phyloP scores from a whole-genome alignment of 352 stramenopile species.

The Phytophthora niederhauseri region DNA sequence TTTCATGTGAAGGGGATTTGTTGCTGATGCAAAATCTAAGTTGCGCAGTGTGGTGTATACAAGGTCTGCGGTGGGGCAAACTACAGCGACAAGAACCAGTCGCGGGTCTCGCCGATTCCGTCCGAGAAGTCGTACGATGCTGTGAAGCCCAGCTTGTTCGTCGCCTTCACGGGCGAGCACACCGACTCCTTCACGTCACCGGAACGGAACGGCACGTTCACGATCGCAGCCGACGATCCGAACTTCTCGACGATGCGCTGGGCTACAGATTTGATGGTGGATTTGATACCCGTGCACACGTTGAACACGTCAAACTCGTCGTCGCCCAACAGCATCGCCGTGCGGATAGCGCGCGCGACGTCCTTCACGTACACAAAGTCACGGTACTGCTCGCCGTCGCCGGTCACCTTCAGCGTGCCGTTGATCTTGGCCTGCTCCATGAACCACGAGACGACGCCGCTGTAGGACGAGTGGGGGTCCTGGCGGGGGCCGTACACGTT shows the following conservation, averaged over 20 bases:
- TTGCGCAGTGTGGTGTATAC: slow-evolving; percentile 16
- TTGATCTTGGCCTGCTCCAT: slow-evolving; percentile 90
- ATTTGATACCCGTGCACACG: slow-evolving; percentile 83
- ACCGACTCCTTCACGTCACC: slow-evolving; percentile 87
- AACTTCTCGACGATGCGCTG: slow-evolving; percentile 76
- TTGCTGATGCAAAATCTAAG: slow-evolving; percentile 34
- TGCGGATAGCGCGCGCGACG: slow-evolving; percentile 79
- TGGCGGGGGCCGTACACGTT: slow-evolving; percentile 87
- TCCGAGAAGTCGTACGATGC: slow-evolving; percentile 67
- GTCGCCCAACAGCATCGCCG: slow-evolving; percentile 71
- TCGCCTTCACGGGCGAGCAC: slow-evolving; percentile 68
- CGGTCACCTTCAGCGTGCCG: slow-evolving; percentile 79
- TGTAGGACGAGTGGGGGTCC: slow-evolving; percentile 85
- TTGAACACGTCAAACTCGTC: slow-evolving; percentile 87
- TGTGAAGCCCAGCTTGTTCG: slow-evolving; percentile 75
- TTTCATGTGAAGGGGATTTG: slow-evolving; percentile 16
- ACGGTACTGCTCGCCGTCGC: slow-evolving; percentile 79
- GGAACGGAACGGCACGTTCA: slow-evolving; percentile 68
- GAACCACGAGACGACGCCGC: slow-evolving; percentile 85
- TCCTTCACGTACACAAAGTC: slow-evolving; percentile 91
- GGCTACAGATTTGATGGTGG: slow-evolving; percentile 66
- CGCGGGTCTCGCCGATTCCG: slow-evolving; percentile 73
- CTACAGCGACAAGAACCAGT: slow-evolving; percentile 72
- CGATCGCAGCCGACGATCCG: slow-evolving; percentile 66
- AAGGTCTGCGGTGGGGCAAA: slow-evolving; percentile 19